Evolutionary conservation across 768 basidiomycete species (phyloP), one percentile per base, ranked within the genome.

Genomic region (Postia placenta): DNA sequence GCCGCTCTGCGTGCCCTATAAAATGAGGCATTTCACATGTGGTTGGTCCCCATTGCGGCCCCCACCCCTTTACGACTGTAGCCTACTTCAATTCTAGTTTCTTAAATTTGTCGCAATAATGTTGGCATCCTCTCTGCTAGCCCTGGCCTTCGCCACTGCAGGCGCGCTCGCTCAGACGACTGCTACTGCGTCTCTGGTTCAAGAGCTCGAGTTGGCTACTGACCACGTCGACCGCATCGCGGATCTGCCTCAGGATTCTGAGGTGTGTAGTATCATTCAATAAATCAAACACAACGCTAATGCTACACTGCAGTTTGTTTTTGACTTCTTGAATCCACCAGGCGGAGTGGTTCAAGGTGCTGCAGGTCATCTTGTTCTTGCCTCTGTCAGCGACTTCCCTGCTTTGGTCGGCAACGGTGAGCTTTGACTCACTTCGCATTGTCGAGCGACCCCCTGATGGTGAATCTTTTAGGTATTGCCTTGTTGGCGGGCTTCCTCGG

Each of bases 401-500:
- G 64, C 56, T 4, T 45, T 64, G n/a, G 54, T 62, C 35, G 56
- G 56, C 39, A 56, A 62, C 9, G 58, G 64, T 53, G 42, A 36
- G 54, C 39, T 19, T 4, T 23, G 11, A 22, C 4, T 20, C 12
- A 24, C 24, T 14, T 24, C 43, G 26, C n/a, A 14, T 6, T n/a
- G n/a, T n/a, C n/a, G n/a, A n/a, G n/a, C n/a, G n/a, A n/a, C n/a
- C 20, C 38, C 38, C 20, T 22, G 38, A n/a, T 19, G 33, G 33
- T n/a, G 9, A 3, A 47, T 23, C 22, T 48, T 41, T 14, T 35
- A 58, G 57, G 47, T 17, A 50, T 62, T 27, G 59, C 63, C 9
- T 60, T 62, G 54, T 57, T 62, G 27, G 47, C 61, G 23, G 63
- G 63, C 11, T 57, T 55, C 53, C 52, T 65, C 17, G 62, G 58